These are phyloP conservation scores for Podosphaera xanthii DNA, from an alignment of 2,329 filamentous ascomycete species.

Conservation along the genomic window DNA sequence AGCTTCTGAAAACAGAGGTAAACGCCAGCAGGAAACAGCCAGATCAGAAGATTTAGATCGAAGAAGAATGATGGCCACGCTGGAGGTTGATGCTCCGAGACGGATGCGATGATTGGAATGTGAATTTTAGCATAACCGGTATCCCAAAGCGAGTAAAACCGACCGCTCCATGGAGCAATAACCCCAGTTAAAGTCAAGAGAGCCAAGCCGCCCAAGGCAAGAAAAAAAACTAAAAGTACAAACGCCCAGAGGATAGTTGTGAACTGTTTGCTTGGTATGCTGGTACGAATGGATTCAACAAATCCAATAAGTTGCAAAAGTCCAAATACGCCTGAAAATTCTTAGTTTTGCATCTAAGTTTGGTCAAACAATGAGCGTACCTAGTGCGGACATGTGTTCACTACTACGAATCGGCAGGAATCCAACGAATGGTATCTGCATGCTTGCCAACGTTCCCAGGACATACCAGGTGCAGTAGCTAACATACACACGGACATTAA, in stretches of 20 bases:
- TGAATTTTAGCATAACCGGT: constrained; percentile 98
- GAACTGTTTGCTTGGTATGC: constrained; percentile 81
- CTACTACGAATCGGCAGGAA: constrained; percentile 92
- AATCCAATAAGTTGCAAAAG: constrained; percentile 84
- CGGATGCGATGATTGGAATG: constrained; percentile 98
- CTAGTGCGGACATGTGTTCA: constrained; percentile 93
- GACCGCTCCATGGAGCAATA: constrained; percentile 91
- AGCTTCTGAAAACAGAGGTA: constrained; percentile 94
- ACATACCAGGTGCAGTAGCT: constrained; percentile 98
- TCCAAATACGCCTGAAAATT: constrained; percentile 58
- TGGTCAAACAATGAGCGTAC: constrained; percentile 25
- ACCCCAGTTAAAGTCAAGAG: constrained; percentile 74
- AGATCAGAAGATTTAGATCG: constrained; percentile 92
- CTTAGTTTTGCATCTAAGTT: constrained; percentile 5
- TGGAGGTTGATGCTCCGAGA: constrained; percentile 96
- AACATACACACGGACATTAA: constrained; percentile 82
- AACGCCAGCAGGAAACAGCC: constrained; percentile 95
- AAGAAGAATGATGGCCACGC: constrained; percentile 99
- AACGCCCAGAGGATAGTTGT: constrained; percentile 65
- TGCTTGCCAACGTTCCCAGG: constrained; percentile 82
- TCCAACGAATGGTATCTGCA: constrained; percentile 98
- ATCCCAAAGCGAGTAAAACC: constrained; percentile 98
- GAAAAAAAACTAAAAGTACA: constrained; percentile 48
- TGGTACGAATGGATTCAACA: constrained; percentile 72
- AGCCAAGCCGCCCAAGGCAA: constrained; percentile 54